Evolutionary conservation across 2,329 filamentous ascomycete species (phyloP).

Genomic region (Ceratocystis papillata): DNA sequence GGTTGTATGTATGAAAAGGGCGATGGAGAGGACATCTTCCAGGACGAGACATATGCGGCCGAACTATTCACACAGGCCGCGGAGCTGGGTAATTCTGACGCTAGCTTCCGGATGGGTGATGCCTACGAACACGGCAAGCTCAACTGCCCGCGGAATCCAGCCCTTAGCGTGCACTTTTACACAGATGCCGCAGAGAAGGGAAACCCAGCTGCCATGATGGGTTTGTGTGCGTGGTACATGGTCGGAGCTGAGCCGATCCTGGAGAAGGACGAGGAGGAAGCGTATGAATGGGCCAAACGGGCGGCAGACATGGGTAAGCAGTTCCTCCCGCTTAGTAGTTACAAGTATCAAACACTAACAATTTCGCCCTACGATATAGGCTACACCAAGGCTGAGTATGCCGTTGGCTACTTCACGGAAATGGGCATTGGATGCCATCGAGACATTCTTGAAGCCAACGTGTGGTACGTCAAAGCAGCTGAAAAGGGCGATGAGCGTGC

Average conservation of each 20-base stretch:
- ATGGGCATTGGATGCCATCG: constrained; percentile 94
- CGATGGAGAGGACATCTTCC: constrained; percentile 90
- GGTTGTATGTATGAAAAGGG: constrained; percentile 80
- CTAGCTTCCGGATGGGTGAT: constrained; percentile 81
- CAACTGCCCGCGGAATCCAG: constrained; percentile 78
- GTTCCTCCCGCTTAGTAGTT: not conserved
- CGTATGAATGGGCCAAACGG: constrained; percentile 87
- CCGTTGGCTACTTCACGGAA: constrained; percentile 93
- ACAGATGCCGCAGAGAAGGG: constrained; percentile 79
- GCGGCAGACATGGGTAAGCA: constrained; percentile 73
- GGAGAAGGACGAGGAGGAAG: constrained; percentile 90
- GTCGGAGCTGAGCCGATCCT: constrained; percentile 84
- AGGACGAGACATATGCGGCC: constrained; percentile 79
- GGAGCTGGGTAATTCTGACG: constrained; percentile 78
- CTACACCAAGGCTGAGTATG: constrained; percentile 72
- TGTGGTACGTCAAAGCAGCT: constrained; percentile 95
- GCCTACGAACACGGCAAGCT: constrained; percentile 90
- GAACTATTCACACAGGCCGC: constrained; percentile 91
- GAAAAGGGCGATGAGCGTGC: constrained; percentile 85
- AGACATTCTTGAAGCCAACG: constrained; percentile 91
- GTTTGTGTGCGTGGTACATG: constrained; percentile 96
- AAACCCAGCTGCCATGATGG: constrained; percentile 89
- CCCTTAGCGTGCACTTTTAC: constrained; percentile 94
- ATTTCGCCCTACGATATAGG: constrained; percentile 36
- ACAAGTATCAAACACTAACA: not conserved